These are phyloP conservation scores for Geosmithia putterillii DNA, from an alignment of 2,329 filamentous ascomycete species.

Conservation along the genomic window DNA sequence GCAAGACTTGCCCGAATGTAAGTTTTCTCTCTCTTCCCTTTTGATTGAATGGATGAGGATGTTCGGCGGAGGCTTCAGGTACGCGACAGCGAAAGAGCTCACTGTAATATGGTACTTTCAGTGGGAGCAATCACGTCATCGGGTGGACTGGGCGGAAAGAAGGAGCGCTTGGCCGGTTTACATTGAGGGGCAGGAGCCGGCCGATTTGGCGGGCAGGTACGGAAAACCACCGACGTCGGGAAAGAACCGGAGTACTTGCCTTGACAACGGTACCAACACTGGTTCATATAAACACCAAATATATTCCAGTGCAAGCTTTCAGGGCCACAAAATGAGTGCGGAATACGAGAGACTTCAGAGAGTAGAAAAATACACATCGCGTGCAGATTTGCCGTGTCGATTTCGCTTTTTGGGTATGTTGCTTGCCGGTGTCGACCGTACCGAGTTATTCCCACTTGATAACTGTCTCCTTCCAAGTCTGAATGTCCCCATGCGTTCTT, in stretches of 20 bases:
- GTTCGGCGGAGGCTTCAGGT: not conserved
- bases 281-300: not conserved
- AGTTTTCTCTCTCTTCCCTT: not conserved
- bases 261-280: too few species aligned
- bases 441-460: not conserved
- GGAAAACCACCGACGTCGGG: not conserved
- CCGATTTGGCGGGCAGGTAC: not conserved
- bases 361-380: too few species aligned
- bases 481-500: not conserved
- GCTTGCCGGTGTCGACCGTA: not conserved
- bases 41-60: not conserved
- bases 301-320: too few species aligned
- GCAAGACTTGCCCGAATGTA: not conserved
- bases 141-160: not conserved
- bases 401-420: not conserved
- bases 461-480: not conserved
- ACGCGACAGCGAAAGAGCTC: not conserved
- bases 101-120: not conserved
- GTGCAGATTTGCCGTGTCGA: too few species aligned
- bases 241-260: not conserved
- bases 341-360: too few species aligned
- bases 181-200: not conserved
- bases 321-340: too few species aligned
- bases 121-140: not conserved
- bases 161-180: not conserved